Evolutionary conservation across 2,329 filamentous ascomycete species (phyloP), one percentile per base, ranked within the genome.

Genomic region (Beauveria pseudobassiana): DNA sequence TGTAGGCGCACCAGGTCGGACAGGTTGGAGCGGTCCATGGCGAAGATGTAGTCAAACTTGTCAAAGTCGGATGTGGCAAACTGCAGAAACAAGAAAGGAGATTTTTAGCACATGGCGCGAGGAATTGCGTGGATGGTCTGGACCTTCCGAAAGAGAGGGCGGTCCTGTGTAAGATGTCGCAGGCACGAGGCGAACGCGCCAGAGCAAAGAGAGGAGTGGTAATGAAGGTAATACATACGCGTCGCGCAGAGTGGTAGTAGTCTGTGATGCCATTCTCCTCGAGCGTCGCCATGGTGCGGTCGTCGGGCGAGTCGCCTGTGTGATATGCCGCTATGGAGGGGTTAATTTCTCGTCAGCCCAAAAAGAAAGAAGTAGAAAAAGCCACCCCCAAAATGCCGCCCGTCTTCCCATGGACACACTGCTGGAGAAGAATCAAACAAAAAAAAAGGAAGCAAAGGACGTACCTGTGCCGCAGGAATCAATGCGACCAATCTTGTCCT

Each of bases 41-140:
- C 93, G 62, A 99, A 87, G 63, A 99, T 87, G 76, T 96, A 98
- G 75, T 98, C 91, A 70, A 97, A 98, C 18, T 82, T 81, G 61
- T 86, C 78, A 69, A 98, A 96, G 75, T 99, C 95, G 57, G 82
- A 81, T 1, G 80, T 75, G 5, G 77, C 76, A 55, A 87, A 73
- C 82, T 85, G 61, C 22, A 48, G 42, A 42, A 4, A 4, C 1
- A 51, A 3, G 9, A 18, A 52, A 3, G 30, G 49, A n/a, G 2
- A 22, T 2, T 18, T 18, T 18, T 20, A 43, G 42, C n/a, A 43
- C 42, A 43, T 2, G 2, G 42, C 14, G 34, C 34, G 34, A 38
- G 34, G 12, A 8, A 38, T 38, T 16, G 12, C 10, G 34, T 38
- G 34, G 34, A 16, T 16, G 5, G 34, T 0, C 5, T 38, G 34